These are phyloP conservation scores for Saccharomycopsis hybrid DNA, from an alignment of 1,139 yeast species.

Conservation along the genomic window DNA sequence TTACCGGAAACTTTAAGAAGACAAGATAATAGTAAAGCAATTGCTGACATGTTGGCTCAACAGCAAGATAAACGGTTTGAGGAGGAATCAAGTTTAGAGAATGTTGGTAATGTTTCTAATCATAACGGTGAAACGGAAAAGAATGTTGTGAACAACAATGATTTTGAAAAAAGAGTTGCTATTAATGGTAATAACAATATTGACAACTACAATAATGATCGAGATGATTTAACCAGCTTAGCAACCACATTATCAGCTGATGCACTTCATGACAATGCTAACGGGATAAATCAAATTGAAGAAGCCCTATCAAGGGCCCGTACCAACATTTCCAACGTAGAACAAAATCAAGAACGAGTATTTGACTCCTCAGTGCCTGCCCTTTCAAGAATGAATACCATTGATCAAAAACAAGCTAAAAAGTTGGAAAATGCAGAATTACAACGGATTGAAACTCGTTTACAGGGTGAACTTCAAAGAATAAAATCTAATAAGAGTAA, in stretches of 20 bases:
- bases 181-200: neutral
- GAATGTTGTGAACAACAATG: neutral
- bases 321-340: conserved; percentile 5
- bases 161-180: no score
- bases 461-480: conserved; percentile 26
- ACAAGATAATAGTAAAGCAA: conserved; percentile 43
- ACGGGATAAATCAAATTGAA: neutral
- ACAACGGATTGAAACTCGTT: conserved; percentile 22
- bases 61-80: conserved; percentile 7
- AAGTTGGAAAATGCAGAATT: conserved; percentile 24
- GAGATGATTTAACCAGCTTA: neutral
- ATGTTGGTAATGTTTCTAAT: neutral
- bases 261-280: neutral
- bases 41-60: conserved; percentile 38
- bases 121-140: neutral
- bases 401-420: conserved; percentile 22
- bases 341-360: conserved; percentile 23
- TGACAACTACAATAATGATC: neutral
- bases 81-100: conserved; percentile 13
- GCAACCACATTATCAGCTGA: neutral
- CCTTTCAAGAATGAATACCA: neutral
- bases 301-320: neutral
- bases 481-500: no score
- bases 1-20: conserved; percentile 72
- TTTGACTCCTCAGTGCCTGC: conserved; percentile 20